Base-by-base conservation (phyloP, 192 early-diverging fungal species). In the Coemansia sp. region DNA sequence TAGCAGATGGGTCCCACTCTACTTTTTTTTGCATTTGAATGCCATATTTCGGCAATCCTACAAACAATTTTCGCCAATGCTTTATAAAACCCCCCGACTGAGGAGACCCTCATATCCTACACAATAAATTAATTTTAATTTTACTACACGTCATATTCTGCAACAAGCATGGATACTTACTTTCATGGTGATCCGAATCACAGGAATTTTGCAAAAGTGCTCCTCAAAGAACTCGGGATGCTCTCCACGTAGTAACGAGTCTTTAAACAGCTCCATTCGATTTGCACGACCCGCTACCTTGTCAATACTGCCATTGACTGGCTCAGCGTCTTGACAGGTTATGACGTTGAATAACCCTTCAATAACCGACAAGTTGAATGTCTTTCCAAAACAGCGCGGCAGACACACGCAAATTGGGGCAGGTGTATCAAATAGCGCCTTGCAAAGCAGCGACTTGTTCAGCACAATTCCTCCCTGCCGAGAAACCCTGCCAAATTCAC, bases 331-430 rank as follows among this genome's bases (percentile, higher is more conserved):
- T 20, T 9, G 17, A 37, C 15, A 10, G 37, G 54, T 44, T 3
- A 26, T 11, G 6, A 60, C 44, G 52, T 70, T 70, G 52, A 70
- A 64, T 26, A 70, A 64, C 58, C 57, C 57, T 26, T 60, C 62
- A 3, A 70, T 42, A 20, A 70, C 58, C 40, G 57, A 70, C 8
- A 70, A 25, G 28, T 64, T 70, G 57, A 70, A 70, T 12, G 42
- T 58, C 50, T 63, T 63, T 11, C 61, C 60, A 38, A 63, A 70
- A 0, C 60, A 55, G 4, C 60, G 51, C 5, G 67, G 67, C 40
- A 69, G 26, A n/a, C 56, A 63, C 21, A 69, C 36, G 54, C 67
- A 55, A 10, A 60, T 11, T 25, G 48, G 24, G 10, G 7, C 10
- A 6, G 2, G 9, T 8, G 12, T 20, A 6, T 48, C 31, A 25